Percentiles rank a stretch among this genome's conserved stretches.
phyloP scores from a whole-genome alignment of 352 stramenopile genomes.

The Globisporangium abappressorium region DNA sequence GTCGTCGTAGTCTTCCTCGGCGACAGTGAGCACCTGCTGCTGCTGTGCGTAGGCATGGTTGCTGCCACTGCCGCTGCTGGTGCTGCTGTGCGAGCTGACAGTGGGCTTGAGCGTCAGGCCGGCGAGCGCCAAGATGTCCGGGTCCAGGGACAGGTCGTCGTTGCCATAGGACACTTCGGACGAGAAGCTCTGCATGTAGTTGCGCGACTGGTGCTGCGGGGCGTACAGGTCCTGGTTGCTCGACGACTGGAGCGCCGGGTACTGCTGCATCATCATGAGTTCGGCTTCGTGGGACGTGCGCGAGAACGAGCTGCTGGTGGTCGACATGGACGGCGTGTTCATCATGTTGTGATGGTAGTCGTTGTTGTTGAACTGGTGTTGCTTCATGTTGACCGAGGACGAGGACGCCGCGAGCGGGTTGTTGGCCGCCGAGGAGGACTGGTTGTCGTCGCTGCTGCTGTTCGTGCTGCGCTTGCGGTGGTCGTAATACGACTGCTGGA shows the following conservation, averaged over 20 bases:
- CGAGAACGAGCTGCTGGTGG: constrained; percentile 53
- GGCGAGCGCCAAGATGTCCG: constrained; percentile 50
- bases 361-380: constrained; percentile 18
- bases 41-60: background rate
- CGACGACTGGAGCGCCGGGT: constrained; percentile 18
- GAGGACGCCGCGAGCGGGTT: background rate
- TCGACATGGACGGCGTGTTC: constrained; percentile 50
- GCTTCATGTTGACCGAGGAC: background rate
- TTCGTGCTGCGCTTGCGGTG: constrained; percentile 19
- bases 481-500: constrained; percentile 23
- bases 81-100: constrained; percentile 10
- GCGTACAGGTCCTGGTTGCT: constrained; percentile 27
- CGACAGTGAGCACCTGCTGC: constrained; percentile 11
- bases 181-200: constrained; percentile 30
- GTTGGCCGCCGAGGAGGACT: background rate
- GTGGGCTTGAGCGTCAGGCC: constrained; percentile 34
- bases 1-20: constrained; percentile 15
- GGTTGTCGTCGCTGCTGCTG: constrained; percentile 11
- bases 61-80: background rate
- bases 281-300: constrained; percentile 28
- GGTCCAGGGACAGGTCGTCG: constrained; percentile 47
- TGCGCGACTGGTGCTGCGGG: constrained; percentile 12
- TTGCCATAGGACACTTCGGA: constrained; percentile 36
- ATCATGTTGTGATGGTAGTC: constrained; percentile 17
- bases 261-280: constrained; percentile 1